These are phyloP conservation scores for Alternaria brassicae DNA, from an alignment of 2,329 filamentous ascomycete species.

Conservation along the genomic window DNA sequence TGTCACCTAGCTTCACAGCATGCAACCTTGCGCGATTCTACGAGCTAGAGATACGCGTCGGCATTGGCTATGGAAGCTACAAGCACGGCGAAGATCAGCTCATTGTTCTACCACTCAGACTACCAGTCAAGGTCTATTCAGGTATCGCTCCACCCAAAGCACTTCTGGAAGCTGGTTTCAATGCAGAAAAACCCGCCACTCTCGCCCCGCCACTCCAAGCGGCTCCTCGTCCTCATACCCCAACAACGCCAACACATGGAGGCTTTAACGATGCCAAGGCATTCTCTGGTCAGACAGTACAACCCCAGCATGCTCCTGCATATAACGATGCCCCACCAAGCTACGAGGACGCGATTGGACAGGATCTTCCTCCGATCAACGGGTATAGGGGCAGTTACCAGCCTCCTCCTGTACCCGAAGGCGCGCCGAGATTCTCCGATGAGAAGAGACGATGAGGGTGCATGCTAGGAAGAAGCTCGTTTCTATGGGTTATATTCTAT, in stretches of 20 bases:
- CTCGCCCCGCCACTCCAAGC: constrained; percentile 24
- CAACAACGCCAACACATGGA: constrained; percentile 34
- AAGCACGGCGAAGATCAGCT: constrained; percentile 68
- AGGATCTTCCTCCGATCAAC: constrained; percentile 75
- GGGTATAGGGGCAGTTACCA: constrained; percentile 72
- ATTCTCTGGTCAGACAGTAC: constrained; percentile 30
- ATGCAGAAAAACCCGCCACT: constrained; percentile 24
- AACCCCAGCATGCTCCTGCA: constrained; percentile 46
- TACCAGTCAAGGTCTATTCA: constrained; percentile 83
- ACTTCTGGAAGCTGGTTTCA: constrained; percentile 71
- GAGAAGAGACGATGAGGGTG: constrained; percentile 45
- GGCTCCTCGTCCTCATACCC: constrained; percentile 31
- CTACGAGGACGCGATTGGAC: constrained; percentile 91
- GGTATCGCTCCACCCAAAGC: constrained; percentile 82
- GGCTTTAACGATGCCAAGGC: constrained; percentile 27
- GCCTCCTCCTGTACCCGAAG: constrained; percentile 51
- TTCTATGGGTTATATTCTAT: not conserved
- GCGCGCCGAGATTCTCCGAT: constrained; percentile 45
- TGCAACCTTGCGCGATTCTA: constrained; percentile 88
- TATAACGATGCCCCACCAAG: constrained; percentile 87
- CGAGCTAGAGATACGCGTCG: constrained; percentile 81
- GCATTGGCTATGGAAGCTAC: constrained; percentile 74
- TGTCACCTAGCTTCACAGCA: constrained; percentile 84
- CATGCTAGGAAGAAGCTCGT: not conserved
- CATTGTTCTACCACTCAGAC: constrained; percentile 77